Percentiles rank a stretch among this genome's conserved stretches.
Evolutionary conservation across 2,329 filamentous ascomycete genomes (phyloP).

Genomic region (Aspergillus hortae): DNA sequence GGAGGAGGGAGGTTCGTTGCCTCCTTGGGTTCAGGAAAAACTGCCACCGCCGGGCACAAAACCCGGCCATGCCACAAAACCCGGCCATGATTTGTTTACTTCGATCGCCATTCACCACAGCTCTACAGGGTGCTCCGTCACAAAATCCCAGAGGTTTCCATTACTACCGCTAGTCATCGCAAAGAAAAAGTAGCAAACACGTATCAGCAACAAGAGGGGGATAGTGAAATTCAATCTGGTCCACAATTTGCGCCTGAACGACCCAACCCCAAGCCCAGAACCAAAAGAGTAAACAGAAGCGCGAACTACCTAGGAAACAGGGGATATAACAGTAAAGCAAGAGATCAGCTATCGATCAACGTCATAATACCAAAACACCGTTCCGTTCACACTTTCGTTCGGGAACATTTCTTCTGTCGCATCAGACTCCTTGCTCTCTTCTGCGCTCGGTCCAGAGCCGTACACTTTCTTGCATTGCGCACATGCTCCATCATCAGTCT

Average conservation of each 20-base stretch:
- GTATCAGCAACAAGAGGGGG: neutral
- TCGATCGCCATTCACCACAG: neutral
- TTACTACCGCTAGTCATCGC: no score
- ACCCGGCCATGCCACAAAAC: neutral
- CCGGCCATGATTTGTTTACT: neutral
- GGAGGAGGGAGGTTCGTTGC: conserved; percentile 23
- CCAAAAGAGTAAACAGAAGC: conserved; percentile 1
- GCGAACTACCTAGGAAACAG: no score
- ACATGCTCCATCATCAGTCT: conserved; percentile 24
- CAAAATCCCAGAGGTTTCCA: no score
- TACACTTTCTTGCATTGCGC: conserved; percentile 24
- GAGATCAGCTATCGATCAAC: neutral
- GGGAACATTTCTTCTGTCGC: conserved; percentile 14
- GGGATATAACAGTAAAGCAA: neutral
- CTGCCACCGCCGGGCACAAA: conserved; percentile 1
- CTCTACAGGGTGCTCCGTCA: no score
- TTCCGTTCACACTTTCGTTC: neutral
- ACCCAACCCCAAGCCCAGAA: conserved; percentile 8
- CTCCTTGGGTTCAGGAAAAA: conserved; percentile 14
- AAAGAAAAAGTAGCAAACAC: no score
- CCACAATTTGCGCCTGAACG: conserved; percentile 6
- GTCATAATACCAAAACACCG: neutral
- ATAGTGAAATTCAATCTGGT: neutral
- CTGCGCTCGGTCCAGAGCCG: conserved; percentile 33
- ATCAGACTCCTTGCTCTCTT: conserved; percentile 29